Evolutionary conservation across 2,329 filamentous ascomycete species (phyloP).

Genomic region (Chalara sp.): DNA sequence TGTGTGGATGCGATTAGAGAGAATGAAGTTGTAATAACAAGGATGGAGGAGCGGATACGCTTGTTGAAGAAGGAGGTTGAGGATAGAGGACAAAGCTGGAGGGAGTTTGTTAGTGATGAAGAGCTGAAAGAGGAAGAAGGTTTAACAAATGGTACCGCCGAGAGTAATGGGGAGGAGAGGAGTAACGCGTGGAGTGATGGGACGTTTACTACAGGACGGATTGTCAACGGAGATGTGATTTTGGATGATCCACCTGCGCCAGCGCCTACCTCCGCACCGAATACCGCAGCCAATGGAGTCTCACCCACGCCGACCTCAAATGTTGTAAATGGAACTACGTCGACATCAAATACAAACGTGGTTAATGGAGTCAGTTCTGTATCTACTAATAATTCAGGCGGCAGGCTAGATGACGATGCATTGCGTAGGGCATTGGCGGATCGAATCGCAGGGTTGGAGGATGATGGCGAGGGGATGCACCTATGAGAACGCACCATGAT

Average conservation of each 20-base stretch:
- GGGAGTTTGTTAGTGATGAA: constrained; percentile 44
- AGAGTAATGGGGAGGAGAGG: constrained; percentile 12
- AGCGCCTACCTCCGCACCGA: neutral
- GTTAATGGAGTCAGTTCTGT: neutral
- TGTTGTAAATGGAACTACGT: constrained; percentile 1
- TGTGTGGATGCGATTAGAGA: constrained; percentile 69
- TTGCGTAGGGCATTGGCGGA: constrained; percentile 48
- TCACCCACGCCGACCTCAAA: neutral
- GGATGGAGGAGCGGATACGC: constrained; percentile 60
- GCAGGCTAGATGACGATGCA: constrained; percentile 51
- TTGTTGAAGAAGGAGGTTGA: constrained; percentile 59
- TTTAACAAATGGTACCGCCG: constrained; percentile 24
- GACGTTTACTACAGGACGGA: constrained; percentile 54
- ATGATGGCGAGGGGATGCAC: constrained; percentile 54
- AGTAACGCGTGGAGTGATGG: constrained; percentile 51
- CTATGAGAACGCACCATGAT: constrained; percentile 34
- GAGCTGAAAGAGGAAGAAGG: constrained; percentile 33
- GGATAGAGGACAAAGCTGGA: constrained; percentile 47
- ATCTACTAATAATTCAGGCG: constrained; percentile 27
- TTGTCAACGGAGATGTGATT: constrained; percentile 43
- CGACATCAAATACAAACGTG: neutral
- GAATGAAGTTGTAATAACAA: constrained; percentile 61
- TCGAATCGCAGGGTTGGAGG: constrained; percentile 38
- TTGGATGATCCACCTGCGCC: constrained; percentile 29
- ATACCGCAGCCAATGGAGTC: constrained; percentile 1